Conservation (phyloP, 768 basidiomycete species). For the Macrocybe gigantea region DNA sequence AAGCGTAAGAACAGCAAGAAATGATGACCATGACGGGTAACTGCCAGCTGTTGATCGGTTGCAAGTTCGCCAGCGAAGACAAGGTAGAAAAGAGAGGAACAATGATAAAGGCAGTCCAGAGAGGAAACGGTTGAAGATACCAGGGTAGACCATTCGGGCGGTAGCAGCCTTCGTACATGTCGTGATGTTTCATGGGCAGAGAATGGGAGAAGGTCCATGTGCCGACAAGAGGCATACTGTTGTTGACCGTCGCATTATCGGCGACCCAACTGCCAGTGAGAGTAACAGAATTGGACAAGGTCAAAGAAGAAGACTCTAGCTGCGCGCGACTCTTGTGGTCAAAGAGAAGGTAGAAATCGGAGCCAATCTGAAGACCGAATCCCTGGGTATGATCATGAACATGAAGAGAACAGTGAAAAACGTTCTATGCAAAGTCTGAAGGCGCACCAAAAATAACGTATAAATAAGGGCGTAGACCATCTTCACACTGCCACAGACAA, state of each 20-base stretch:
- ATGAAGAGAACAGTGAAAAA: too few species aligned
- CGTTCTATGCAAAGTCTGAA: neutral
- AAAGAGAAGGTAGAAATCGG: slow-evolving; percentile 71
- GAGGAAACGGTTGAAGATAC: slow-evolving; percentile 79
- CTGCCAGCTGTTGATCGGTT: slow-evolving; percentile 67
- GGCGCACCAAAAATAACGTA: slow-evolving; percentile 61
- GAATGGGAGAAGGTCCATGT: slow-evolving; percentile 64
- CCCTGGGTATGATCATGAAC: slow-evolving; percentile 32
- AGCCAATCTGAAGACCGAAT: slow-evolving; percentile 81
- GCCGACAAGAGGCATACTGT: slow-evolving; percentile 42
- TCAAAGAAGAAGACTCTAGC: slow-evolving; percentile 48
- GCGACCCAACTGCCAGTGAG: slow-evolving; percentile 65
- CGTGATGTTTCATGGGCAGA: slow-evolving; percentile 33
- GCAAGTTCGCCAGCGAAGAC: slow-evolving; percentile 71
- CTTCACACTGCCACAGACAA: slow-evolving; percentile 78
- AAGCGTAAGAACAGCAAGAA: slow-evolving; percentile 71
- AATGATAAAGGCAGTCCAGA: slow-evolving; percentile 70
- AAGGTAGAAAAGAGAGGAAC: slow-evolving; percentile 71
- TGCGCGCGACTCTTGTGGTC: slow-evolving; percentile 50
- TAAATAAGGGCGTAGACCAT: slow-evolving; percentile 90
- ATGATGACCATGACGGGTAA: slow-evolving; percentile 82
- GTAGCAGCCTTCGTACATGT: slow-evolving; percentile 65
- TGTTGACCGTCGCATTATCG: slow-evolving; percentile 42
- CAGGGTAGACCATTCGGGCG: slow-evolving; percentile 61
- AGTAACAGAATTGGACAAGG: slow-evolving; percentile 39